These are phyloP conservation scores for Apiotrichum montevideense DNA, from an alignment of 1,284 basidiomycete genomes.

Conservation along the genomic window DNA sequence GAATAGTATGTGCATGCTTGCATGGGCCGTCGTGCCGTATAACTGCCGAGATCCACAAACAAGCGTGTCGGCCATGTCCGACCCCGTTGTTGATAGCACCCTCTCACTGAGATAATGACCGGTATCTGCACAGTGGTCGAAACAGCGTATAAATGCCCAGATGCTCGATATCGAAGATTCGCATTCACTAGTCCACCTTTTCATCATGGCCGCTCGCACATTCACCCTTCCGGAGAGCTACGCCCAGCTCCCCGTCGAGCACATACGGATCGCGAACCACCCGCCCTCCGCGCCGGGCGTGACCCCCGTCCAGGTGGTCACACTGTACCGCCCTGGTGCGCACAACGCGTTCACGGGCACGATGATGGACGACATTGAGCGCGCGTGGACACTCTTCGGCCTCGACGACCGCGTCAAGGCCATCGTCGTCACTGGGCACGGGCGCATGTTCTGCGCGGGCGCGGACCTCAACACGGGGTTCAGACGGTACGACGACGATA, in stretches of 20 bases:
- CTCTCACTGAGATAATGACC: too few relatives aligned
- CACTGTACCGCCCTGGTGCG: constrained; percentile 14
- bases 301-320: constrained; percentile 18
- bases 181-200: too few relatives aligned
- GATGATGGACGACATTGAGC: constrained; percentile 14
- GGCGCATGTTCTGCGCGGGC: constrained; percentile 19
- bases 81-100: too few relatives aligned
- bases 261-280: constrained; percentile 13
- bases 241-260: constrained; percentile 1
- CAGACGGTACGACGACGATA: constrained; percentile 2
- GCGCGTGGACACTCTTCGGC: constrained; percentile 7
- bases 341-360: constrained; percentile 17
- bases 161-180: too few relatives aligned
- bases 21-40: too few relatives aligned
- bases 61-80: too few relatives aligned
- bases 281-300: constrained; percentile 14
- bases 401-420: constrained; percentile 17
- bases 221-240: constrained; percentile 2
- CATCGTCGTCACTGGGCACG: constrained; percentile 13
- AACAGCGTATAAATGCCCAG: too few relatives aligned
- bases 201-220: neutral
- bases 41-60: too few relatives aligned
- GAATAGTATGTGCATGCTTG: too few relatives aligned
- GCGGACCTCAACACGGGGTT: constrained; percentile 15
- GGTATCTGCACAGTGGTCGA: too few relatives aligned